Evolutionary conservation across 768 basidiomycete genomes (phyloP).

Genomic region (Fomitopsis pulvina): DNA sequence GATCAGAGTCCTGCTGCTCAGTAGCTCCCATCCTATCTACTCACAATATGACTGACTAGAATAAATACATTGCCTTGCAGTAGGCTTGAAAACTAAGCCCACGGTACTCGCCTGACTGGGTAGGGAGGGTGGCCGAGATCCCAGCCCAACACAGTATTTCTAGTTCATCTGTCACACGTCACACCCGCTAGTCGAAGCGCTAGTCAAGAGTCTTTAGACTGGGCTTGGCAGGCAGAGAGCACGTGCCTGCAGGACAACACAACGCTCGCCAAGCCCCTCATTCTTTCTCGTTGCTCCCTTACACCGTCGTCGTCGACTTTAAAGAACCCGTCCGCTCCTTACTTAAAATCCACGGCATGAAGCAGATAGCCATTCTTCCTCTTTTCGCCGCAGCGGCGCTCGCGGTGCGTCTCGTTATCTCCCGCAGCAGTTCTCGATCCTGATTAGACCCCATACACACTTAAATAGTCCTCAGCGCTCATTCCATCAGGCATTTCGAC

Average conservation of each 20-base stretch:
- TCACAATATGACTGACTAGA: too few relatives aligned
- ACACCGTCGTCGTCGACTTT: slow-evolving; percentile 29
- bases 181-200: too few relatives aligned
- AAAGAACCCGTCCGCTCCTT: slow-evolving; percentile 34
- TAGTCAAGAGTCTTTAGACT: too few relatives aligned
- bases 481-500: slow-evolving; percentile 64
- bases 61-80: too few relatives aligned
- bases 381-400: slow-evolving; percentile 42
- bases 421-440: background rate
- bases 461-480: slow-evolving; percentile 34
- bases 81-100: too few relatives aligned
- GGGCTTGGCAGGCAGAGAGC: background rate
- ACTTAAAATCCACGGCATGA: slow-evolving; percentile 34
- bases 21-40: too few relatives aligned
- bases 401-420: slow-evolving; percentile 31
- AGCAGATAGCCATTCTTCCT: slow-evolving; percentile 46
- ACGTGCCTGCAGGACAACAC: background rate
- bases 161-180: too few relatives aligned
- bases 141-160: too few relatives aligned
- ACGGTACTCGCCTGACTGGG: too few relatives aligned
- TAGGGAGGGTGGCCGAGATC: too few relatives aligned
- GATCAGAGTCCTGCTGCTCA: too few relatives aligned
- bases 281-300: slow-evolving; percentile 5
- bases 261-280: background rate
- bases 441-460: slow-evolving; percentile 11